phyloP scores from a whole-genome alignment of 2,329 filamentous ascomycete genomes.

The Dactylellina sp. region DNA sequence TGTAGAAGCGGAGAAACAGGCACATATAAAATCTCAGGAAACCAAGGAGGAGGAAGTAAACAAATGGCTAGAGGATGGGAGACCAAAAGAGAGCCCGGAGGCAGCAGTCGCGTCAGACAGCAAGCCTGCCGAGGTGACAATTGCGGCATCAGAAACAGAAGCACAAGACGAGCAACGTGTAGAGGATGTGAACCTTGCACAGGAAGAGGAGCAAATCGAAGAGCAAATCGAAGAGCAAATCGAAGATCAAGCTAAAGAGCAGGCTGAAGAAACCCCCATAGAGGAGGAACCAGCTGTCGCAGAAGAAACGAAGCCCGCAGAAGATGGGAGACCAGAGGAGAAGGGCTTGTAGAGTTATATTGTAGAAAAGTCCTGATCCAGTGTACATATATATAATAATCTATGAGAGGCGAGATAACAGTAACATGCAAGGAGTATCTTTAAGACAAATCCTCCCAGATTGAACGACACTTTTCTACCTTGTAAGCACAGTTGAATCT shows the following conservation, averaged over 20 bases:
- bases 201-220: background rate
- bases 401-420: background rate
- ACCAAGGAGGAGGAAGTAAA: slow-evolving; percentile 3
- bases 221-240: background rate
- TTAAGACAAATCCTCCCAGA: no score
- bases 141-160: background rate
- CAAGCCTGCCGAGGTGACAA: background rate
- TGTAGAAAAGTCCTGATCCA: no score
- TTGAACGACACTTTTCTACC: no score
- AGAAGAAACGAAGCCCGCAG: background rate
- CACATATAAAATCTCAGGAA: background rate
- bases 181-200: background rate
- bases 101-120: background rate
- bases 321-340: background rate
- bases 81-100: background rate
- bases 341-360: background rate
- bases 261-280: background rate
- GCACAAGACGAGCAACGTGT: background rate
- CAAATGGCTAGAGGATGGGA: slow-evolving; percentile 9
- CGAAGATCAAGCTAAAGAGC: background rate
- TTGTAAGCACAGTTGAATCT: no score
- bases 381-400: no score
- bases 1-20: slow-evolving; percentile 8
- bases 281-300: no score
- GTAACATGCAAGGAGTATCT: no score